These are phyloP conservation scores for Shiraia sp. DNA, from an alignment of 2,329 filamentous ascomycete genomes.

Conservation along the genomic window DNA sequence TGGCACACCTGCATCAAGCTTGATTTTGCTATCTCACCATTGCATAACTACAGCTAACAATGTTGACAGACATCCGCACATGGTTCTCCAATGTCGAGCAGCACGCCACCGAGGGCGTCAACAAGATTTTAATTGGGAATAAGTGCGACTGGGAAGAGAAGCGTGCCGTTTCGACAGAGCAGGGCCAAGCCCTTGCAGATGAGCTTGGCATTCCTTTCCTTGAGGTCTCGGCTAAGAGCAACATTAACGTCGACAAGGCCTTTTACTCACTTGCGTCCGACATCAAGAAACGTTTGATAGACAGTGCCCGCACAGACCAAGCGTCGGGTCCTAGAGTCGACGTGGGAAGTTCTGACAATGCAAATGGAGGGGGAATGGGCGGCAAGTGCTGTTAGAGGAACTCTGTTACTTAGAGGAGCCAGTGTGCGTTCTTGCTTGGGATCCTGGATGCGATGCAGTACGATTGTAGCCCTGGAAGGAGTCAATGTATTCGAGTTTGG, in stretches of 20 bases:
- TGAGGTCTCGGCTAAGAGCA: slow-evolving; percentile 97
- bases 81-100: slow-evolving; percentile 99
- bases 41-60: slow-evolving; percentile 17
- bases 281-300: slow-evolving; percentile 98
- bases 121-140: slow-evolving; percentile 99
- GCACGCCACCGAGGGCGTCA: slow-evolving; percentile 96
- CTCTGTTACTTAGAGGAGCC: background rate
- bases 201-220: slow-evolving; percentile 98
- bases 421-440: background rate
- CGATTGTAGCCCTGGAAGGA: too few relatives aligned
- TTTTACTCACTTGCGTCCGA: slow-evolving; percentile 94
- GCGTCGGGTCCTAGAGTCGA: slow-evolving; percentile 34
- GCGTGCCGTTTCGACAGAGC: slow-evolving; percentile 88
- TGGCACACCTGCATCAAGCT: too few relatives aligned
- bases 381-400: slow-evolving; percentile 45
- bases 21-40: background rate
- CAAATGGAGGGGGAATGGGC: slow-evolving; percentile 34
- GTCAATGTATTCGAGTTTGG: too few relatives aligned
- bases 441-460: too few relatives aligned
- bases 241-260: slow-evolving; percentile 99
- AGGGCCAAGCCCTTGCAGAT: slow-evolving; percentile 89
- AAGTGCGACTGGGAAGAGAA: slow-evolving; percentile 99
- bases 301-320: slow-evolving; percentile 77
- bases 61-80: slow-evolving; percentile 82
- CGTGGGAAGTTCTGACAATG: slow-evolving; percentile 32